A percentile compares a stretch with the other conserved stretches of the same genome.
Evolutionary conservation across 768 basidiomycete genomes (phyloP).

Genomic region (Crassisporium funariophilum): DNA sequence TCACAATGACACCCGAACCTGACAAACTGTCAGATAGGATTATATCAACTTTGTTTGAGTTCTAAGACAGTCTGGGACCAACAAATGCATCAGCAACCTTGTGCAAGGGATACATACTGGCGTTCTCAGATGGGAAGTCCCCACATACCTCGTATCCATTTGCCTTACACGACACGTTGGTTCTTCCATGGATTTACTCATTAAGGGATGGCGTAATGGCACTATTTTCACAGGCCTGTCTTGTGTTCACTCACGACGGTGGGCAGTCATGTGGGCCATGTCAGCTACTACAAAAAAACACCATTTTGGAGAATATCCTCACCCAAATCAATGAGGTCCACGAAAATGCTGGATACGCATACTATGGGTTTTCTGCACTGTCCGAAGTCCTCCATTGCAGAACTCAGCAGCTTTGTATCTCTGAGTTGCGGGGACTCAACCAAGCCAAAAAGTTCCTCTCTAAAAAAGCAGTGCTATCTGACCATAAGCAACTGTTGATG

Average conservation of each 20-base stretch:
- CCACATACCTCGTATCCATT: slow-evolving; percentile 27
- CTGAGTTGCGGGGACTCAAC: slow-evolving; percentile 17
- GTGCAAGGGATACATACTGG: slow-evolving; percentile 8
- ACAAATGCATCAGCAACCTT: neutral
- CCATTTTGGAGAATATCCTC: slow-evolving; percentile 9
- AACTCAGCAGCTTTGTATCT: slow-evolving; percentile 10
- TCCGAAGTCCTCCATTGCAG: neutral
- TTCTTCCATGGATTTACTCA: neutral
- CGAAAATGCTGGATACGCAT: slow-evolving; percentile 1
- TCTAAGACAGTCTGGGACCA: neutral
- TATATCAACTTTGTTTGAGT: neutral
- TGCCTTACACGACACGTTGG: slow-evolving; percentile 19
- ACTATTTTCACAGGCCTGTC: neutral
- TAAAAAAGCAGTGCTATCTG: slow-evolving; percentile 12
- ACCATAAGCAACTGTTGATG: slow-evolving; percentile 22
- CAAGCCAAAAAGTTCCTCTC: slow-evolving; percentile 16
- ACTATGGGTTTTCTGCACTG: slow-evolving; percentile 1
- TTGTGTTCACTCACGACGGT: neutral
- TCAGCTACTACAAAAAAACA: slow-evolving; percentile 3
- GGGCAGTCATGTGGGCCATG: slow-evolving; percentile 1
- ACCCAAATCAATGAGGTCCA: neutral
- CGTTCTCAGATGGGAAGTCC: slow-evolving; percentile 21
- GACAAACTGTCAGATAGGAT: neutral
- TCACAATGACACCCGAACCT: neutral
- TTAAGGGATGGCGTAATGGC: neutral